phyloP scores from a whole-genome alignment of 1,139 yeast species.

The Yamadazyma kanchanaburiensis region DNA sequence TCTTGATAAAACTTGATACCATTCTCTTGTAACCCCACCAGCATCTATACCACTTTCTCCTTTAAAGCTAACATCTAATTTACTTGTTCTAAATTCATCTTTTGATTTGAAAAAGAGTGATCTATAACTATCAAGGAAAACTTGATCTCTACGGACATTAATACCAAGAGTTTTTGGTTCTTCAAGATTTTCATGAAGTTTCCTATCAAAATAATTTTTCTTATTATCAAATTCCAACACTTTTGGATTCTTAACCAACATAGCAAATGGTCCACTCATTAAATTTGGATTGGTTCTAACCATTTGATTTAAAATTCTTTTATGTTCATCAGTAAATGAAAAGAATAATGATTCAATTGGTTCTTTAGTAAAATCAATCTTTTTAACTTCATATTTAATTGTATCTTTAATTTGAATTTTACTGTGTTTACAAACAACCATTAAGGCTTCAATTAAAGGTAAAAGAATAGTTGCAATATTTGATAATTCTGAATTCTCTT shows the following conservation, averaged over 20 bases:
- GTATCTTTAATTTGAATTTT: constrained; percentile 60
- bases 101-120: constrained; percentile 77
- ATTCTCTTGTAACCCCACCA: constrained; percentile 96
- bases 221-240: constrained; percentile 95
- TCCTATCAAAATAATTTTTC: constrained; percentile 77
- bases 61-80: constrained; percentile 75
- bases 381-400: constrained; percentile 55
- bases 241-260: constrained; percentile 83
- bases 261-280: constrained; percentile 95
- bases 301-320: constrained; percentile 87
- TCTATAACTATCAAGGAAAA: constrained; percentile 86
- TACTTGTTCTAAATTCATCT: constrained; percentile 71
- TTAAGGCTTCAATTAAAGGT: constrained; percentile 86
- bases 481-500: constrained; percentile 42
- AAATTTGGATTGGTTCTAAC: constrained; percentile 87
- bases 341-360: constrained; percentile 80
- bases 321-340: constrained; percentile 87
- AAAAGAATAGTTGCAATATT: constrained; percentile 79
- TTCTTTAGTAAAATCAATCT: constrained; percentile 66
- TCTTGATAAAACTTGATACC: constrained; percentile 92
- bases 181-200: constrained; percentile 49
- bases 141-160: constrained; percentile 82
- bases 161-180: constrained; percentile 54
- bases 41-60: constrained; percentile 98
- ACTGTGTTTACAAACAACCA: constrained; percentile 94